phyloP scores from a whole-genome alignment of 2,329 filamentous ascomycete genomes.

The Xylariaceae sp. region DNA sequence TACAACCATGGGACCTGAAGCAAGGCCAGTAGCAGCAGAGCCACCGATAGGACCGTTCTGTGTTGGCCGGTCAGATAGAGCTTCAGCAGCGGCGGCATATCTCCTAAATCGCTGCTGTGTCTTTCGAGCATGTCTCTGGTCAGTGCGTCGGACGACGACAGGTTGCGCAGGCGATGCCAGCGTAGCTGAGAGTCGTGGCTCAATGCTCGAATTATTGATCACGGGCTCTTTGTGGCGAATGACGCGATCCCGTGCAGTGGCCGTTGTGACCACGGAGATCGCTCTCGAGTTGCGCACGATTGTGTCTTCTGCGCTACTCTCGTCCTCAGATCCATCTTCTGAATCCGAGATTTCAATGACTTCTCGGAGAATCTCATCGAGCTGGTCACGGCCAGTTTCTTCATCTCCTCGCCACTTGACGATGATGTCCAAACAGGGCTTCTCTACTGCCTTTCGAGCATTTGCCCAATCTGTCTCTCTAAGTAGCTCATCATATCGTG shows the following conservation, averaged over 20 bases:
- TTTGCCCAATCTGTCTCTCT: conserved; percentile 55
- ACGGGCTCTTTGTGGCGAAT: conserved; percentile 1
- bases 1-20: conserved; percentile 14
- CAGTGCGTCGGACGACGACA: conserved; percentile 18
- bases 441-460: conserved; percentile 57
- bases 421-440: conserved; percentile 58
- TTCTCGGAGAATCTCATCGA: conserved; percentile 63
- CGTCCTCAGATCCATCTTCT: conserved; percentile 39
- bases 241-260: conserved; percentile 1
- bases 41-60: conserved; percentile 10
- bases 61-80: conserved; percentile 19
- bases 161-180: conserved; percentile 20
- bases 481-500: conserved; percentile 59
- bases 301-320: conserved; percentile 19
- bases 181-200: conserved; percentile 6
- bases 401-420: conserved; percentile 71
- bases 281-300: conserved; percentile 7
- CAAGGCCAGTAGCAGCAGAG: conserved; percentile 12
- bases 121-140: conserved; percentile 24
- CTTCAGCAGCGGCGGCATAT: conserved; percentile 30
- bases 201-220: conserved; percentile 5
- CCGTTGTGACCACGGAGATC: neutral
- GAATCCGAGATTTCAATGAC: conserved; percentile 63
- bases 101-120: conserved; percentile 29
- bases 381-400: conserved; percentile 62